Evolutionary conservation across 140 eudicot species (phyloP).

Genomic region (Erigeron philadelphicus): DNA sequence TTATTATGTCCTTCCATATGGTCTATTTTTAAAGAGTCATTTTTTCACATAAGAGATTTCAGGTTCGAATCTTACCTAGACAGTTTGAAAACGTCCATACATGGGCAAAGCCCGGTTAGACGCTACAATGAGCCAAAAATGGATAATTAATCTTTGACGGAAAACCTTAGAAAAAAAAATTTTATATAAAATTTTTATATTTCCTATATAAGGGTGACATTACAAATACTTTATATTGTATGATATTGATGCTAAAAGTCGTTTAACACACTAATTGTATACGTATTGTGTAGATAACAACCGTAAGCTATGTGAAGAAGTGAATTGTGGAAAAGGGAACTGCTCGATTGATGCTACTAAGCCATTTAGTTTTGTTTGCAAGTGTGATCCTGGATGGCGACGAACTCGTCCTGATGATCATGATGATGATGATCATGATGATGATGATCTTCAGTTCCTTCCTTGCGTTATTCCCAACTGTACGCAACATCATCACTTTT

Average conservation of each 20-base stretch:
- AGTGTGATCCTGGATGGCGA: slow-evolving; percentile 34
- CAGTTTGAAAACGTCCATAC: too few species aligned
- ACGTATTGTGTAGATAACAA: not conserved
- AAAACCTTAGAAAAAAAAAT: too few species aligned
- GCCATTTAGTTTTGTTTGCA: slow-evolving; percentile 24
- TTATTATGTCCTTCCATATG: not conserved
- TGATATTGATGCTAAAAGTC: not conserved
- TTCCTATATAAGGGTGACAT: too few species aligned
- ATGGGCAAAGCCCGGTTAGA: too few species aligned
- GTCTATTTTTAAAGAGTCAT: not conserved
- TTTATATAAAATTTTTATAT: too few species aligned
- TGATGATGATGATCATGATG: not conserved
- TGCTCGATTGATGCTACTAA: slow-evolving; percentile 25
- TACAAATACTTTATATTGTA: too few species aligned
- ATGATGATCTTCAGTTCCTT: slow-evolving; percentile 27
- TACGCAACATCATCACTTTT: slow-evolving; percentile 5
- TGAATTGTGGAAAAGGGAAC: slow-evolving; percentile 33
- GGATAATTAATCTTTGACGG: too few species aligned
- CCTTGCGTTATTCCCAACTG: slow-evolving; percentile 39
- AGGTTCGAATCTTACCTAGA: not conserved
- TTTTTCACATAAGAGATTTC: not conserved
- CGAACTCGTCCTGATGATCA: slow-evolving; percentile 12
- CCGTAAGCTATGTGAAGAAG: slow-evolving; percentile 27
- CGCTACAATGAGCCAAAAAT: too few species aligned
- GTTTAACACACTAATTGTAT: not conserved